phyloP scores from a whole-genome alignment of 352 stramenopile species.

The Globisporangium nagaii region DNA sequence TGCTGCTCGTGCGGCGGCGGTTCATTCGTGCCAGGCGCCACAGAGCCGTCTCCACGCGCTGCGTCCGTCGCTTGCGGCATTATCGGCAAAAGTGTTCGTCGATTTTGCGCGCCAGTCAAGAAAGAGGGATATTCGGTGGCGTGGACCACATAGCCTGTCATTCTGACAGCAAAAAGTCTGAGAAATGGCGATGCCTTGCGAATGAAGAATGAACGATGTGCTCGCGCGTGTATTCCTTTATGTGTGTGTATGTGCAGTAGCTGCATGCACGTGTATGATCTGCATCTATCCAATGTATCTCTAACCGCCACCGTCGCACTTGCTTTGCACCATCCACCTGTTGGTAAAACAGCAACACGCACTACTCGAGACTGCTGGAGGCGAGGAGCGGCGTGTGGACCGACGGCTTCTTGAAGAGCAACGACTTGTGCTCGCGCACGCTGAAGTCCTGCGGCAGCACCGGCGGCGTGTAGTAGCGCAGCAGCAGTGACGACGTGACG shows the following conservation, averaged over 20 bases:
- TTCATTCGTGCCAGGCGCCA: not conserved
- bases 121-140: not conserved
- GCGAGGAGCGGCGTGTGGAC: constrained; percentile 66
- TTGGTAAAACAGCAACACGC: too few relatives aligned
- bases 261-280: not conserved
- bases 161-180: too few relatives aligned
- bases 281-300: not conserved
- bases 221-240: not conserved
- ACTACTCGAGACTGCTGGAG: constrained; percentile 58
- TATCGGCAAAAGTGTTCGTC: too few relatives aligned
- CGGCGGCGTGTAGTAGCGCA: constrained; percentile 89
- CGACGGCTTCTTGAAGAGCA: constrained; percentile 80
- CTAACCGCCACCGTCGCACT: not conserved
- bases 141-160: not conserved
- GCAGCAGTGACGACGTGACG: constrained; percentile 91
- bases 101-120: not conserved
- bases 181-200: not conserved
- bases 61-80: not conserved
- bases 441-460: constrained; percentile 51
- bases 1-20: not conserved
- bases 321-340: not conserved
- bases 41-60: not conserved
- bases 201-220: not conserved
- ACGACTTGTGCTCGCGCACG: constrained; percentile 62
- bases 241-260: too few relatives aligned